Conservation (phyloP, 495 filamentous ascomycete genomes). For the Collariella sp. region DNA sequence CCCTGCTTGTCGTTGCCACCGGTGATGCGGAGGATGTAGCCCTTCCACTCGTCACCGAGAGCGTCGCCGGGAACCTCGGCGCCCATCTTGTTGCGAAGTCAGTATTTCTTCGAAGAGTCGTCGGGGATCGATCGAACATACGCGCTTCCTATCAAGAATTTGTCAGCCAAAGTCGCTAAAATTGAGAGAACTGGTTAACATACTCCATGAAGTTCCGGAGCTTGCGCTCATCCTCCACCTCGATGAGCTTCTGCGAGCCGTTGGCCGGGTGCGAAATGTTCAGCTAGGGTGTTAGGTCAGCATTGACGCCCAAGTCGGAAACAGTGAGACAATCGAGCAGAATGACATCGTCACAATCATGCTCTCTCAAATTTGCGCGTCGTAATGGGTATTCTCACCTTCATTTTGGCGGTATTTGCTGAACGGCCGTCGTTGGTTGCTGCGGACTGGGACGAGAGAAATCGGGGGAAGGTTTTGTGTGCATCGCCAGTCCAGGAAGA, state of each 20-base stretch:
- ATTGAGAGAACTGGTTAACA: slow-evolving; percentile 16
- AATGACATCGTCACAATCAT: not conserved
- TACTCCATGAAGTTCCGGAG: slow-evolving; percentile 52
- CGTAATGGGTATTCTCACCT: slow-evolving; percentile 17
- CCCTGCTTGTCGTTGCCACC: slow-evolving; percentile 99
- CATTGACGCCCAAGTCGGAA: not conserved
- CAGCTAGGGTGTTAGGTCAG: slow-evolving; percentile 50
- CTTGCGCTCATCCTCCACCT: slow-evolving; percentile 94
- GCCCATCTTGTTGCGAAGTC: slow-evolving; percentile 66
- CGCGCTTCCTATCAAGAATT: slow-evolving; percentile 26
- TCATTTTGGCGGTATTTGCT: slow-evolving; percentile 33
- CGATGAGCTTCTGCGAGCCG: slow-evolving; percentile 97
- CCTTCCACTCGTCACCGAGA: slow-evolving; percentile 97
- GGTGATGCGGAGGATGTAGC: slow-evolving; percentile 96
- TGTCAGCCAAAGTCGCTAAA: slow-evolving; percentile 7
- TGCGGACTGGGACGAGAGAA: slow-evolving; percentile 24
- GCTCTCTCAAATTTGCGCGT: not conserved
- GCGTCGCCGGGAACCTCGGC: slow-evolving; percentile 88
- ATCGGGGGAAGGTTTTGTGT: slow-evolving; percentile 31
- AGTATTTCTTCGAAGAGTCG: slow-evolving; percentile 17
- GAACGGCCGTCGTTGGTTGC: slow-evolving; percentile 27
- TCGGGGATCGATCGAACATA: slow-evolving; percentile 19
- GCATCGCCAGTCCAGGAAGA: slow-evolving; percentile 11
- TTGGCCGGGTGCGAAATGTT: slow-evolving; percentile 98
- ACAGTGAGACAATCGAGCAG: not conserved